Base-by-base conservation (phyloP, 768 basidiomycete genomes). In the Myochromella boudieri region DNA sequence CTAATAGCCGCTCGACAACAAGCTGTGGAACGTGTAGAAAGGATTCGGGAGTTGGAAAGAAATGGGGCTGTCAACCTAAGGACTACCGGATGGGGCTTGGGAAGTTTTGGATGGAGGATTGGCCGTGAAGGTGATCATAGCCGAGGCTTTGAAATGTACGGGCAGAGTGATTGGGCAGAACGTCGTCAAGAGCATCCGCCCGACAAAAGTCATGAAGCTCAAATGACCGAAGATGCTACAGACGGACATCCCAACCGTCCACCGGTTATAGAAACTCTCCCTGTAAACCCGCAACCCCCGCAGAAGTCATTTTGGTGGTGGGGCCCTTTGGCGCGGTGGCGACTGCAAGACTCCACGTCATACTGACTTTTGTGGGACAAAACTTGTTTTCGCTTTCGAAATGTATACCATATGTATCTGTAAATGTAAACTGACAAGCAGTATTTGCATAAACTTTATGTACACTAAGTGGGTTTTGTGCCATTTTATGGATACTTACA, bases 231-330 rank as follows among this genome's bases (percentile, higher is more conserved):
- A 24, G 32, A 41, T 12, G 24, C 29, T n/a, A 25, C 25, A 17
- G 22, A 21, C 18, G n/a, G n/a, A n/a, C 17, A 42, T 24, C 5
- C 21, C 17, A 18, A 49, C 26, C 21, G 41, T 14, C 44, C 42
- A 38, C 44, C 52, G n/a, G n/a, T n/a, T n/a, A n/a, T n/a, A n/a
- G n/a, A n/a, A 17, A 15, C 48, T 37, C 52, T 49, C 6, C 44
- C 46, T 7, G 8, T 36, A 27, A 53, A 43, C 7, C 57, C 47
- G 37, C 56, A 52, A 15, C 59, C 64, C 1, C n/a, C n/a, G n/a
- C n/a, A n/a, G n/a, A 52, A 44, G 39, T 86, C 85, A 5, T 51
- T 87, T 49, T 89, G 82, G 82, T 88, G 87, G 84, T 90, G 87
- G 87, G 85, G 86, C 0, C 87, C 89, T 2, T 63, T 91, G 17